These are phyloP conservation scores for Tremella fuciformis DNA, from an alignment of 768 basidiomycete species.

Conservation along the genomic window DNA sequence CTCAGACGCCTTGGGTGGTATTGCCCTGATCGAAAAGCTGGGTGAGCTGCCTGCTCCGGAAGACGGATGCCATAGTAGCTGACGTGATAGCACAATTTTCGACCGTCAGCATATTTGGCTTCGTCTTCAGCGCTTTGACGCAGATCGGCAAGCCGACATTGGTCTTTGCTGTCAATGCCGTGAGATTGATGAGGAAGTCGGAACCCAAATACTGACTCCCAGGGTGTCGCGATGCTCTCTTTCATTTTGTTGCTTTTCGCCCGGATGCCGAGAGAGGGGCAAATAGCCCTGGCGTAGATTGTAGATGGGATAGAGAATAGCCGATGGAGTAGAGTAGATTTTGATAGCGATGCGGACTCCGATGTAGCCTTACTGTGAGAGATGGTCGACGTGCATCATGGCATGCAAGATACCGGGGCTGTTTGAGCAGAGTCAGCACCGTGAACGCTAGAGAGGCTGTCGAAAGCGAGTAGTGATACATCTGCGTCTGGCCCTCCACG, in stretches of 20 bases:
- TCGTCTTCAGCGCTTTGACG: constrained; percentile 32
- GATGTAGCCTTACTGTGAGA: no score
- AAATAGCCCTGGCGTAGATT: constrained; percentile 17
- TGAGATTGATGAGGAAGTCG: constrained; percentile 18
- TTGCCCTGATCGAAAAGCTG: constrained; percentile 46
- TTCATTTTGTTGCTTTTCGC: constrained; percentile 33
- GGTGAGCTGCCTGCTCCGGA: constrained; percentile 22
- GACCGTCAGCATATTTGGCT: constrained; percentile 36
- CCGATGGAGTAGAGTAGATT: no score
- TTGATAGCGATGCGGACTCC: no score
- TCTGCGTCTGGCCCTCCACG: no score
- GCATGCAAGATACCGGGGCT: no score
- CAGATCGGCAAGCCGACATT: constrained; percentile 31
- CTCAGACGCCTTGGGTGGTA: constrained; percentile 46
- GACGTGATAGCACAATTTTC: constrained; percentile 28
- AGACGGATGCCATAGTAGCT: neutral
- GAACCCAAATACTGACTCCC: neutral
- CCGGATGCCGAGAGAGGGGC: constrained; percentile 25
- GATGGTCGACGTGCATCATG: no score
- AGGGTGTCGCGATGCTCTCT: constrained; percentile 34
- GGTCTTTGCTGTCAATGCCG: constrained; percentile 43
- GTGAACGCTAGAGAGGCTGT: no score
- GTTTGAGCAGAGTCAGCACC: no score
- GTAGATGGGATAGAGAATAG: neutral
- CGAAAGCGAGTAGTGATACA: no score